Percentiles rank a stretch among this genome's conserved stretches.
These are phyloP conservation scores for Backusella tuberculispora DNA, from an alignment of 192 early-diverging fungal species.

Conservation along the genomic window DNA sequence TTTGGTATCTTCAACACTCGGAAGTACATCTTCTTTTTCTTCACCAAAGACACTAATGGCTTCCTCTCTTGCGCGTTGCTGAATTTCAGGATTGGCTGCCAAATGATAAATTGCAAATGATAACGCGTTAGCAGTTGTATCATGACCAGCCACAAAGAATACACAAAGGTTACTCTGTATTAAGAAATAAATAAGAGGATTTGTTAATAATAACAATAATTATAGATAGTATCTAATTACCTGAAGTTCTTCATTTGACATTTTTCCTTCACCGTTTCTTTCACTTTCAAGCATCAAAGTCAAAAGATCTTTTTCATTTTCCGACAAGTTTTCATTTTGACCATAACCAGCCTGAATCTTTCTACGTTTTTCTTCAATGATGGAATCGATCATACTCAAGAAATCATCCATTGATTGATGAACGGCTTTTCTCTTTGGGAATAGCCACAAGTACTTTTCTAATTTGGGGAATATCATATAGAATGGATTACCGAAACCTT, in stretches of 20 bases:
- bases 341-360: neutral
- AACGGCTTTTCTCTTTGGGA: neutral
- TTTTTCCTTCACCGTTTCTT: neutral
- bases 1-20: conserved; percentile 57
- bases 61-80: conserved; percentile 57
- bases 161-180: conserved; percentile 33
- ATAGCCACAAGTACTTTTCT: conserved; percentile 28
- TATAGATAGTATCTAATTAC: neutral
- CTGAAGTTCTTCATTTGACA: conserved; percentile 17
- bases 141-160: conserved; percentile 63
- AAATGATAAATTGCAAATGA: conserved; percentile 52
- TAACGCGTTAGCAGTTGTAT: conserved; percentile 62
- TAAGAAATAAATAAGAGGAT: neutral
- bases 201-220: neutral
- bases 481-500: conserved; percentile 49
- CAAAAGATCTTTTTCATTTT: conserved; percentile 36
- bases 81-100: conserved; percentile 54
- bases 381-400: neutral
- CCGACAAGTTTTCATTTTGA: conserved; percentile 5
- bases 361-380: conserved; percentile 27
- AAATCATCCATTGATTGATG: conserved; percentile 24
- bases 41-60: conserved; percentile 58
- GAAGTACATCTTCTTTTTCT: conserved; percentile 48
- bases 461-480: conserved; percentile 59
- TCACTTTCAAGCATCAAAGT: conserved; percentile 38